Evolutionary conservation across 345 rosid species (phyloP).

Genomic region (Eucalyptus brandiana): DNA sequence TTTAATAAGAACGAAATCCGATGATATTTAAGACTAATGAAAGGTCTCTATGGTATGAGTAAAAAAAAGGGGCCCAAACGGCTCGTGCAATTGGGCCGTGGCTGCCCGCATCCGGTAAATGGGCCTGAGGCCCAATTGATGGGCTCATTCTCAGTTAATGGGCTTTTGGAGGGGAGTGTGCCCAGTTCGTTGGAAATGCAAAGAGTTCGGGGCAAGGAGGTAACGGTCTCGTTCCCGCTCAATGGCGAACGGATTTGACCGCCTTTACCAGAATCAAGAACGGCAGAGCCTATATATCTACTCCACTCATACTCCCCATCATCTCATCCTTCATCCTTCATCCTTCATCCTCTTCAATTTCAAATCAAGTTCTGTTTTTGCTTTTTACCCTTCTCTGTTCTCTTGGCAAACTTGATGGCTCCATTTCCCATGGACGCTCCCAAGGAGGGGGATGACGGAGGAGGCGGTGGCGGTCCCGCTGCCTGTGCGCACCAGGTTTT

Average conservation of each 20-base stretch:
- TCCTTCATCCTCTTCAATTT: not conserved
- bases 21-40: too few species aligned
- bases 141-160: not conserved
- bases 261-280: not conserved
- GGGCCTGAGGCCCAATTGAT: not conserved
- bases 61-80: not conserved
- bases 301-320: not conserved
- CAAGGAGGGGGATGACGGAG: not conserved
- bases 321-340: not conserved
- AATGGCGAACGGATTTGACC: not conserved
- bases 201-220: not conserved
- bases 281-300: not conserved
- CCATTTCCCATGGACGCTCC: not conserved
- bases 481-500: not conserved
- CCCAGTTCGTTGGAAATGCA: not conserved
- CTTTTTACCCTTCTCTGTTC: not conserved
- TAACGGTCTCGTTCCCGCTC: not conserved
- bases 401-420: not conserved
- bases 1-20: too few species aligned
- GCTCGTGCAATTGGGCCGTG: not conserved
- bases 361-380: not conserved
- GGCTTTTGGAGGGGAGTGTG: not conserved
- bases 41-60: too few species aligned
- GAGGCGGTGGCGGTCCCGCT: not conserved
- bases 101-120: not conserved